Evolutionary conservation across 768 basidiomycete species (phyloP).

Genomic region (Pisolithus albus): DNA sequence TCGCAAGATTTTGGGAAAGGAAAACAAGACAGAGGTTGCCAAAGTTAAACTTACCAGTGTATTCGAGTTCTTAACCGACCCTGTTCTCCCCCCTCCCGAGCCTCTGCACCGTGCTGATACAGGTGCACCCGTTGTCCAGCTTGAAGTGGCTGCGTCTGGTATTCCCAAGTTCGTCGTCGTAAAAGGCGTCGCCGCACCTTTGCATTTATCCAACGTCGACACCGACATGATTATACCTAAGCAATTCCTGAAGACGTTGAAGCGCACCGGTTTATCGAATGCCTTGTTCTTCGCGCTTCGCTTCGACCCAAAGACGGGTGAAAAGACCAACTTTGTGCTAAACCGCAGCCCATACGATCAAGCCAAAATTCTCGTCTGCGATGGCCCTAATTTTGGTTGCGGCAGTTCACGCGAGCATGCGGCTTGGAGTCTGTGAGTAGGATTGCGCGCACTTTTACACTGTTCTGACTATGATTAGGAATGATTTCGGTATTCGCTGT

Average conservation of each 20-base stretch:
- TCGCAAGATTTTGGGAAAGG: conserved; percentile 60
- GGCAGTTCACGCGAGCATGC: conserved; percentile 90
- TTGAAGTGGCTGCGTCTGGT: conserved; percentile 38
- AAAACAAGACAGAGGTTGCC: conserved; percentile 37
- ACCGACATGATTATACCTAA: conserved; percentile 95
- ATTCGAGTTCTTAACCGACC: conserved; percentile 73
- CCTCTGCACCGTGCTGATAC: conserved; percentile 33
- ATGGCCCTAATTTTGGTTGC: conserved; percentile 86
- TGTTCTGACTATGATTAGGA: conserved; percentile 33
- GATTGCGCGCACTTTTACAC: neutral
- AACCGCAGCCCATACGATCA: conserved; percentile 73
- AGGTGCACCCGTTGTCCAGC: conserved; percentile 26
- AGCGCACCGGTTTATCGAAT: conserved; percentile 79
- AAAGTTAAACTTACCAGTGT: conserved; percentile 66
- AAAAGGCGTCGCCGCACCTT: conserved; percentile 71
- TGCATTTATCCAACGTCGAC: conserved; percentile 80
- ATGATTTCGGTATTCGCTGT: conserved; percentile 87
- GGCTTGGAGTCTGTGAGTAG: conserved; percentile 73
- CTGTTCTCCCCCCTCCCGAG: conserved; percentile 49
- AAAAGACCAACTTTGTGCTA: conserved; percentile 77
- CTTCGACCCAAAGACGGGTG: conserved; percentile 70
- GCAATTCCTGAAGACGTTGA: conserved; percentile 88
- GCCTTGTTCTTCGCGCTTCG: conserved; percentile 81
- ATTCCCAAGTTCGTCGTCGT: conserved; percentile 61
- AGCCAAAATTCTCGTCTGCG: conserved; percentile 76